phyloP scores from a whole-genome alignment of 345 rosid genomes.

The Anacardium occidentale region DNA sequence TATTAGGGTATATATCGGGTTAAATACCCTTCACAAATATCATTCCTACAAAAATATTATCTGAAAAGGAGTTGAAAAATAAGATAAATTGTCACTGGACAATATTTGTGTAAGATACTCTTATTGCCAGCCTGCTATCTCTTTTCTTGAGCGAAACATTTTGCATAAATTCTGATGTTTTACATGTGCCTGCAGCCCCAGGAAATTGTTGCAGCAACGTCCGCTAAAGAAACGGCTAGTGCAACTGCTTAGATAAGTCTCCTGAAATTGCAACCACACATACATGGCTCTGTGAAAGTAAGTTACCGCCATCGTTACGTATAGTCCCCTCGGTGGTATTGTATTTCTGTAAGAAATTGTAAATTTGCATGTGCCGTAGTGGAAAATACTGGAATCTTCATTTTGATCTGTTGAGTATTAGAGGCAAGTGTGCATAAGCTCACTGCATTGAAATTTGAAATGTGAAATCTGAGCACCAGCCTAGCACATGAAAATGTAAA shows the following conservation, averaged over 20 bases:
- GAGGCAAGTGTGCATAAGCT: slow-evolving; percentile 1
- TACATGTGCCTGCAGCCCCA: slow-evolving; percentile 43
- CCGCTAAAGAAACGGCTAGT: slow-evolving; percentile 32
- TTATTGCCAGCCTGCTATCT: background rate
- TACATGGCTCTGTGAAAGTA: background rate
- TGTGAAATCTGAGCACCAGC: too few relatives aligned
- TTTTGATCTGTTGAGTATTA: background rate
- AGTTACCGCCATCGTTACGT: too few relatives aligned
- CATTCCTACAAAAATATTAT: too few relatives aligned
- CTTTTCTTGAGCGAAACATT: background rate
- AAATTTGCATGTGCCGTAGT: background rate
- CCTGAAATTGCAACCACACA: background rate
- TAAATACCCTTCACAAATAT: background rate
- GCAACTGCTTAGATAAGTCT: slow-evolving; percentile 32
- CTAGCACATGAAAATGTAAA: too few relatives aligned
- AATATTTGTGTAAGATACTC: too few relatives aligned
- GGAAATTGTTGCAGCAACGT: slow-evolving; percentile 31
- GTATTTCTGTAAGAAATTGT: background rate
- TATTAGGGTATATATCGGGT: background rate
- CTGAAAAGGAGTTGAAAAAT: background rate
- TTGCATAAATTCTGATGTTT: background rate
- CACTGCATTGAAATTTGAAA: too few relatives aligned
- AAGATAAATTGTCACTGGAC: background rate
- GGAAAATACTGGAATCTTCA: background rate
- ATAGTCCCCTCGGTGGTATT: background rate